A percentile compares a stretch with the other conserved stretches of the same genome.
These are phyloP conservation scores for Leptomonas seymouri DNA, from an alignment of 208 protist species.

Conservation along the genomic window DNA sequence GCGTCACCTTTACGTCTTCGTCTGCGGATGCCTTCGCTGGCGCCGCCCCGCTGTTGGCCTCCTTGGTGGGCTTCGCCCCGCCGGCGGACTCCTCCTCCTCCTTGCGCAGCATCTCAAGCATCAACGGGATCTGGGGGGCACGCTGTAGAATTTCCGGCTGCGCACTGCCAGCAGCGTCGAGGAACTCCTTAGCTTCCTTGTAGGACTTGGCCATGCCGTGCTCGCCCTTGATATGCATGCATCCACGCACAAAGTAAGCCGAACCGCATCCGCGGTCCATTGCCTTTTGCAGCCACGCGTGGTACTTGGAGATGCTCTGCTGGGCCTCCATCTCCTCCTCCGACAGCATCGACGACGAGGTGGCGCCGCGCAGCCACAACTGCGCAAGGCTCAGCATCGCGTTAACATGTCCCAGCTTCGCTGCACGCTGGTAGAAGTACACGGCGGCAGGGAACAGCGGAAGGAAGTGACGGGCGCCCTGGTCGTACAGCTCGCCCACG, in stretches of 20 bases:
- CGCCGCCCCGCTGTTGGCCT: conserved; percentile 2
- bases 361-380: conserved; percentile 80
- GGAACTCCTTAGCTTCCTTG: conserved; percentile 68
- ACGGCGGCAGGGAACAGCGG: conserved; percentile 86
- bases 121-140: conserved; percentile 57
- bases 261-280: conserved; percentile 85
- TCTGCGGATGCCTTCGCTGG: conserved; percentile 14
- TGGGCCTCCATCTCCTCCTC: conserved; percentile 66
- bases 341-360: conserved; percentile 69
- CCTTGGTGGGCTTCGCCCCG: neutral
- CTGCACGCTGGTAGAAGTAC: conserved; percentile 91
- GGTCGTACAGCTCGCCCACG: conserved; percentile 86
- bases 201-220: conserved; percentile 79
- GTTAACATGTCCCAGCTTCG: conserved; percentile 74
- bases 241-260: conserved; percentile 87
- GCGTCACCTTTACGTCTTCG: conserved; percentile 45
- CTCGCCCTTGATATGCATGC: conserved; percentile 86
- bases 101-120: conserved; percentile 70
- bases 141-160: conserved; percentile 74
- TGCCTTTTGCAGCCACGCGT: conserved; percentile 85
- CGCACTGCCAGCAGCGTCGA: conserved; percentile 57
- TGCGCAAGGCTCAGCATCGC: conserved; percentile 87
- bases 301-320: conserved; percentile 74
- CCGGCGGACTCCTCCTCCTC: conserved; percentile 40
- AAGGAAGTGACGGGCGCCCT: conserved; percentile 81